phyloP scores from a whole-genome alignment of 2,329 filamentous ascomycete species.

The Myotisia sp. region DNA sequence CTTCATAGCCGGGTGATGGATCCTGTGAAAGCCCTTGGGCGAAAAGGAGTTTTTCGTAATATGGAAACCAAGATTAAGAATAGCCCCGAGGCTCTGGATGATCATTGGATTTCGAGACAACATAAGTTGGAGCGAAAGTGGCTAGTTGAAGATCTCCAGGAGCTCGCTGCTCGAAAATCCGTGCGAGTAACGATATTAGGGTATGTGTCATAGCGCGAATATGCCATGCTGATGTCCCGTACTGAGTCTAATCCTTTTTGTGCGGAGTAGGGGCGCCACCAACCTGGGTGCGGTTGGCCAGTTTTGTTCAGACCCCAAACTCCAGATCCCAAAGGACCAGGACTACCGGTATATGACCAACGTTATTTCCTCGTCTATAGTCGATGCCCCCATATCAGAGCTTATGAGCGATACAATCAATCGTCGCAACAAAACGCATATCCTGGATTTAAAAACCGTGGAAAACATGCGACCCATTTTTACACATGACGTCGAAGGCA shows the following conservation, averaged over 20 bases:
- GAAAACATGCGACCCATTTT: constrained; percentile 96
- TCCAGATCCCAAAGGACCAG: constrained; percentile 68
- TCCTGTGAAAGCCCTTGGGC: constrained; percentile 75
- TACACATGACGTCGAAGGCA: constrained; percentile 73
- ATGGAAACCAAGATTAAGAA: constrained; percentile 83
- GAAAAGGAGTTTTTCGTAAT: constrained; percentile 62
- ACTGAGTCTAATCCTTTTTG: too few species aligned
- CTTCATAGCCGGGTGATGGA: constrained; percentile 76
- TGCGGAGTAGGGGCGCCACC: constrained; percentile 73
- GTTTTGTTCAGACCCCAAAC: constrained; percentile 83
- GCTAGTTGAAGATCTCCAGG: constrained; percentile 80
- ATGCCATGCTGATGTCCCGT: constrained; percentile 14
- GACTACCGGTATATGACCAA: constrained; percentile 98
- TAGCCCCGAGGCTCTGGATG: constrained; percentile 80
- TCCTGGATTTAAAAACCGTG: constrained; percentile 58
- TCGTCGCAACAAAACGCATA: constrained; percentile 67
- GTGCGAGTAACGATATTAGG: constrained; percentile 79
- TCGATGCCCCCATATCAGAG: constrained; percentile 77
- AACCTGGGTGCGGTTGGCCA: constrained; percentile 85
- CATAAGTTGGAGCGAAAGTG: constrained; percentile 82
- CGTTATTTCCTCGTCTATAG: constrained; percentile 83
- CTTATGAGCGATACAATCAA: constrained; percentile 84
- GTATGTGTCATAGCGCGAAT: constrained; percentile 24
- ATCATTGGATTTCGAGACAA: constrained; percentile 93
- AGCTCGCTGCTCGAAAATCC: constrained; percentile 83